phyloP scores from a whole-genome alignment of 2,329 filamentous ascomycete species.

The Fusarium bulbicola region DNA sequence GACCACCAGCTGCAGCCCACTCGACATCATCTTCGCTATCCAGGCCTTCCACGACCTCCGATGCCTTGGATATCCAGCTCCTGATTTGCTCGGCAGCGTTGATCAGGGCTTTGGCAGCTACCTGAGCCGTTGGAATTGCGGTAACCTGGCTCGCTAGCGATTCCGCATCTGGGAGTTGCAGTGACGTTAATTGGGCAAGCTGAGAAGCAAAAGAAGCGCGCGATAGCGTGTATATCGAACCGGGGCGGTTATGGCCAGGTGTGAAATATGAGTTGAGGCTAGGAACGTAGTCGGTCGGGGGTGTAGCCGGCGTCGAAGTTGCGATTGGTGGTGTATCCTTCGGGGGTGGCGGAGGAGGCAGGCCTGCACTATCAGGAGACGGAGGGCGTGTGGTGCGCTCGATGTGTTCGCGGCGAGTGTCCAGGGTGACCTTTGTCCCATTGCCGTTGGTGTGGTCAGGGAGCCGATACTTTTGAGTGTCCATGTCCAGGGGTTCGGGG shows the following conservation, averaged over 20 bases:
- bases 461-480: slow-evolving; percentile 78
- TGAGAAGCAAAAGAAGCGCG: slow-evolving; percentile 93
- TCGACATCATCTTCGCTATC: slow-evolving; percentile 98
- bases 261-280: slow-evolving; percentile 72
- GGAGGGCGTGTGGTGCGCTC: slow-evolving; percentile 58
- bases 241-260: slow-evolving; percentile 72
- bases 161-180: slow-evolving; percentile 86
- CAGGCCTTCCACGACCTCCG: slow-evolving; percentile 85
- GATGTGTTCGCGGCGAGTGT: slow-evolving; percentile 66
- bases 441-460: slow-evolving; percentile 76
- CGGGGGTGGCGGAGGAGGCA: slow-evolving; percentile 53
- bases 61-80: slow-evolving; percentile 92
- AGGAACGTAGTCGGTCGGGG: slow-evolving; percentile 56
- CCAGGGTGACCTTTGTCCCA: slow-evolving; percentile 69
- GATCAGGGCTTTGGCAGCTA: slow-evolving; percentile 84
- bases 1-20: slow-evolving; percentile 90
- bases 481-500: slow-evolving; percentile 66
- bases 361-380: slow-evolving; percentile 47
- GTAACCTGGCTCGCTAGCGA: slow-evolving; percentile 84
- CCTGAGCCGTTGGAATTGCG: slow-evolving; percentile 83
- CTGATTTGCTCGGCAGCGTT: slow-evolving; percentile 92
- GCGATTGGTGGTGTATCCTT: slow-evolving; percentile 52
- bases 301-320: slow-evolving; percentile 40
- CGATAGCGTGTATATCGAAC: slow-evolving; percentile 93
- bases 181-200: slow-evolving; percentile 88